A percentile compares a stretch with the other conserved stretches of the same genome.
These are phyloP conservation scores for Debaryomycetaceae sp. DNA, from an alignment of 1,139 yeast species.

Conservation along the genomic window DNA sequence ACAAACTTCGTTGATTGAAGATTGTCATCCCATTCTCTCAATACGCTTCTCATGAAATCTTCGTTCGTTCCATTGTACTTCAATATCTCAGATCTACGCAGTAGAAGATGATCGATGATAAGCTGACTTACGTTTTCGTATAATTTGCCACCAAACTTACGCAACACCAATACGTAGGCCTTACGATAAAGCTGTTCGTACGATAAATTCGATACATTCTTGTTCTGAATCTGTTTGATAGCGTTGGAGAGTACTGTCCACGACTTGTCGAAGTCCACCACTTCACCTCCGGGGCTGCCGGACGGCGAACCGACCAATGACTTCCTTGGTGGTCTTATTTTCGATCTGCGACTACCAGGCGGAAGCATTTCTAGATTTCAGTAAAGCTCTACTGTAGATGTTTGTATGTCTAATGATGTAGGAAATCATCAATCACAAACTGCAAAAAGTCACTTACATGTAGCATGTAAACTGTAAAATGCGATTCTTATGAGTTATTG, in stretches of 20 bases:
- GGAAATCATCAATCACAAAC: not conserved
- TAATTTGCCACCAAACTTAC: constrained; percentile 67
- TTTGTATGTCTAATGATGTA: not conserved
- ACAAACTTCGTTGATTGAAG: constrained; percentile 72
- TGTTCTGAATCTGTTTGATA: constrained; percentile 67
- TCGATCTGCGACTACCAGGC: constrained; percentile 47
- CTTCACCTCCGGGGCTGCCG: constrained; percentile 15
- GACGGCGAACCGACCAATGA: constrained; percentile 29
- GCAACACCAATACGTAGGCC: constrained; percentile 74
- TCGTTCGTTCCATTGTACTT: constrained; percentile 13
- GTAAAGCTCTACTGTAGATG: not conserved
- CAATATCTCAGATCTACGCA: constrained; percentile 22
- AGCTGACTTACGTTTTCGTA: constrained; percentile 60
- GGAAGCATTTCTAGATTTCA: constrained; percentile 26
- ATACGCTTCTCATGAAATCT: constrained; percentile 45
- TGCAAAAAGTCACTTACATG: not conserved
- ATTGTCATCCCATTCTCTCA: constrained; percentile 72
- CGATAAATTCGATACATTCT: constrained; percentile 72
- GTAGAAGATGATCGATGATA: constrained; percentile 48
- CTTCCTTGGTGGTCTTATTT: constrained; percentile 73
- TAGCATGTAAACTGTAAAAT: not conserved
- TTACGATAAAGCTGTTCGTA: constrained; percentile 83
- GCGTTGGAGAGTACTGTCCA: constrained; percentile 78
- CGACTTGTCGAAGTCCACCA: constrained; percentile 60
- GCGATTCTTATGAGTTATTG: too few relatives aligned